Conservation (phyloP, 805 yeast species). For the Hagleromyces aurorensis region DNA sequence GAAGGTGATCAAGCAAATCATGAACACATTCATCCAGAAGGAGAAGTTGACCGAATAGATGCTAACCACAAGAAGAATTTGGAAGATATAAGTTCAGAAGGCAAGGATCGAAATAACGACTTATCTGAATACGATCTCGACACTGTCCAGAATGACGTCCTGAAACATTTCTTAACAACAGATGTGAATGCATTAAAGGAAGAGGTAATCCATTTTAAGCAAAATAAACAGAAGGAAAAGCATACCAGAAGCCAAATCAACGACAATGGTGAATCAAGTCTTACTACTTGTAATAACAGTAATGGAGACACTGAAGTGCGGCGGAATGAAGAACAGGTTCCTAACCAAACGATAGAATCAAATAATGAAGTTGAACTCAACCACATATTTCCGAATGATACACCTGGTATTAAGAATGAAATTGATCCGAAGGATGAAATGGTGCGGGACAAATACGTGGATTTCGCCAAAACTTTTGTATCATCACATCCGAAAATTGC, state of each 20-base stretch:
- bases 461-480: slow-evolving; percentile 27
- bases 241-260: slow-evolving; percentile 3
- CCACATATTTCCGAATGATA: slow-evolving; percentile 2
- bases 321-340: background rate
- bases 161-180: slow-evolving; percentile 19
- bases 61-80: background rate
- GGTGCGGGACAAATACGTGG: slow-evolving; percentile 18
- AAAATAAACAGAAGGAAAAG: slow-evolving; percentile 20
- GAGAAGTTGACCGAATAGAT: background rate
- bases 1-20: background rate
- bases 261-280: slow-evolving; percentile 1
- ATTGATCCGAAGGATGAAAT: slow-evolving; percentile 10
- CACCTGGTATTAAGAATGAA: background rate
- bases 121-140: slow-evolving; percentile 10
- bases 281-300: background rate
- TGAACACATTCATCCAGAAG: too few relatives aligned
- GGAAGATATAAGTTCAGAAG: too few relatives aligned
- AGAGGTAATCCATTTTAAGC: slow-evolving; percentile 30
- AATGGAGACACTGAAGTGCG: background rate
- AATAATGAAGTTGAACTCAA: slow-evolving; percentile 3
- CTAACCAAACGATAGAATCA: background rate
- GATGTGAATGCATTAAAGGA: slow-evolving; percentile 24
- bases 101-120: background rate
- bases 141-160: slow-evolving; percentile 17
- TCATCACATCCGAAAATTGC: slow-evolving; percentile 31